phyloP scores from a whole-genome alignment of 441 rosid species.

The Croton setiger region DNA sequence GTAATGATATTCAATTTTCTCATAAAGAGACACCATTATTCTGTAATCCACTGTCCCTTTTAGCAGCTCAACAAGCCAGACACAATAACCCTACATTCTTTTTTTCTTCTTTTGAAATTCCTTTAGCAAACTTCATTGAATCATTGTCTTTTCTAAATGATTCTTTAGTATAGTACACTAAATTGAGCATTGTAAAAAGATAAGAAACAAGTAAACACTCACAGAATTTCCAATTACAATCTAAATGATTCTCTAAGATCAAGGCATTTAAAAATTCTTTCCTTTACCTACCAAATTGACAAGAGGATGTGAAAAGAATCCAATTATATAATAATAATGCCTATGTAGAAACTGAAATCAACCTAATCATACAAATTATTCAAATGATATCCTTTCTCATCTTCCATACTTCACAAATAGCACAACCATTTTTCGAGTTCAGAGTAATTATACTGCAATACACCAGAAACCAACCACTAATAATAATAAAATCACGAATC shows the following conservation, averaged over 20 bases:
- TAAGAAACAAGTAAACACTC: not conserved
- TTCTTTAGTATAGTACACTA: not conserved
- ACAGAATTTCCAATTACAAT: not conserved
- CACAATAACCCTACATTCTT: not conserved
- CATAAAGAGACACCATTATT: not conserved
- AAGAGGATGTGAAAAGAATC: no score
- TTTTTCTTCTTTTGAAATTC: no score
- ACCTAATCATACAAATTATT: not conserved
- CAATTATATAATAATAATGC: not conserved
- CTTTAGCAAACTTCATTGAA: not conserved
- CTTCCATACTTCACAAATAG: no score
- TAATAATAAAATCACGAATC: no score
- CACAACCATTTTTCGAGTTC: no score
- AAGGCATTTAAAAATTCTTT: not conserved
- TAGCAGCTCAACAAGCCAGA: not conserved
- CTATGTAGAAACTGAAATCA: not conserved
- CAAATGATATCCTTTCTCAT: no score
- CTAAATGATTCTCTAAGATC: not conserved
- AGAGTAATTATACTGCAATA: no score
- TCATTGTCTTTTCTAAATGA: no score
- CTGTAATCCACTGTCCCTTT: not conserved
- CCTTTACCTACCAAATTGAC: not conserved
- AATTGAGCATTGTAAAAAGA: not conserved
- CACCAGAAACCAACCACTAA: no score
- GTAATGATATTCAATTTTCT: not conserved